Evolutionary conservation across 257 asterid species (phyloP).

Genomic region (Solanum peruvianum): DNA sequence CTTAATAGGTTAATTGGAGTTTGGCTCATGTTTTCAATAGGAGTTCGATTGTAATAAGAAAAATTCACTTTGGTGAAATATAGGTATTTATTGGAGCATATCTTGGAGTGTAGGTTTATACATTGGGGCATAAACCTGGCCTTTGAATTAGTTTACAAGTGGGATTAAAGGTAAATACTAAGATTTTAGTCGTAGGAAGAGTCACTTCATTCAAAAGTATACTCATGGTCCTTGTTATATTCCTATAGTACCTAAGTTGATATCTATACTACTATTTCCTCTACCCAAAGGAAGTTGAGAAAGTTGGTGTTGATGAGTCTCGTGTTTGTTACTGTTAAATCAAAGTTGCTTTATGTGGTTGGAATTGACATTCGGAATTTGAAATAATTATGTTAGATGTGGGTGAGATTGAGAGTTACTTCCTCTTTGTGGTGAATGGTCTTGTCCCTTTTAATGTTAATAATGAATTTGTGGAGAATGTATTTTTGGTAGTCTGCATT

Average conservation of each 20-base stretch:
- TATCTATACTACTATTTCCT: background rate
- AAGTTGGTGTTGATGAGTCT: background rate
- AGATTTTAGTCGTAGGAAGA: slow-evolving; percentile 1
- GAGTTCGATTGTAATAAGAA: background rate
- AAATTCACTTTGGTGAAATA: slow-evolving; percentile 15
- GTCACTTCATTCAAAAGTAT: background rate
- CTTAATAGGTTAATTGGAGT: background rate
- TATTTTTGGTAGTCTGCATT: background rate
- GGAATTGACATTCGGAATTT: background rate
- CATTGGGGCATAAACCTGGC: slow-evolving; percentile 13
- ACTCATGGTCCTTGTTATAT: background rate
- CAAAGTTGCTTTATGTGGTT: background rate
- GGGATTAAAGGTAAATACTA: slow-evolving; percentile 16
- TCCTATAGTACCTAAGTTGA: background rate
- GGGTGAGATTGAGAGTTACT: background rate
- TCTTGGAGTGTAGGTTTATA: slow-evolving; percentile 22
- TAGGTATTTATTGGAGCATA: slow-evolving; percentile 23
- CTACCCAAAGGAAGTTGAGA: background rate
- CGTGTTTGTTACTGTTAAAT: background rate
- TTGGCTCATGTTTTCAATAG: background rate
- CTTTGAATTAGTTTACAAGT: slow-evolving; percentile 12
- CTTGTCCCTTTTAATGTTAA: background rate
- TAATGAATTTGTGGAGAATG: background rate
- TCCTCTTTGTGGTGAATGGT: background rate
- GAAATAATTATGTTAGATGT: background rate